phyloP scores from a whole-genome alignment of 2,329 filamentous ascomycete genomes.

The Phaeosphaeria sp. region DNA sequence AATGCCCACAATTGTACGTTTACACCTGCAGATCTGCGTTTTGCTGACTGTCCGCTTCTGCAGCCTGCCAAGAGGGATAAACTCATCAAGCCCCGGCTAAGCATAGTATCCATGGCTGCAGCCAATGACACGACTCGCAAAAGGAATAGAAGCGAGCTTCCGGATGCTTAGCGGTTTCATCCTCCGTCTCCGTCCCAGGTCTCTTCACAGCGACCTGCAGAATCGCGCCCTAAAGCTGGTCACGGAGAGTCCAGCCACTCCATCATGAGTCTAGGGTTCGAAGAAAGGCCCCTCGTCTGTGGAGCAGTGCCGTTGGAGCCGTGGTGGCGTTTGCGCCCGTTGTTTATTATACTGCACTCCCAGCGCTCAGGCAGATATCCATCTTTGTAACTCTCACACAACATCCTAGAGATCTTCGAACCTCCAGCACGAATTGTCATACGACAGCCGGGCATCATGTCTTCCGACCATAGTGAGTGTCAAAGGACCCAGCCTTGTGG shows the following conservation, averaged over 20 bases:
- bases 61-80: conserved; percentile 27
- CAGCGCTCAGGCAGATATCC: conserved; percentile 28
- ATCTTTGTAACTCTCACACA: conserved; percentile 30
- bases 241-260: conserved; percentile 15
- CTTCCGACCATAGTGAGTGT: conserved; percentile 42
- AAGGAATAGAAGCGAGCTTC: conserved; percentile 11
- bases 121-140: conserved; percentile 11
- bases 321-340: conserved; percentile 23
- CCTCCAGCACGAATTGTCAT: conserved; percentile 18
- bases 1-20: not conserved
- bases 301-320: conserved; percentile 12
- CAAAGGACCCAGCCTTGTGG: conserved; percentile 18
- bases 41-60: conserved; percentile 23
- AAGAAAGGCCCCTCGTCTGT: conserved; percentile 14
- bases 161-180: conserved; percentile 39
- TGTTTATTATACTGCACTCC: conserved; percentile 44
- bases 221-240: conserved; percentile 11
- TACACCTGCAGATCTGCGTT: not conserved
- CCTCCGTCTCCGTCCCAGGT: conserved; percentile 26
- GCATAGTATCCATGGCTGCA: conserved; percentile 12
- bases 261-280: conserved; percentile 21
- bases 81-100: conserved; percentile 28
- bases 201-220: conserved; percentile 19
- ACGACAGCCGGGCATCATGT: conserved; percentile 35
- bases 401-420: conserved; percentile 27